Base-by-base conservation (phyloP, 2,329 filamentous ascomycete species). In the Metarhizium anisopliae region DNA sequence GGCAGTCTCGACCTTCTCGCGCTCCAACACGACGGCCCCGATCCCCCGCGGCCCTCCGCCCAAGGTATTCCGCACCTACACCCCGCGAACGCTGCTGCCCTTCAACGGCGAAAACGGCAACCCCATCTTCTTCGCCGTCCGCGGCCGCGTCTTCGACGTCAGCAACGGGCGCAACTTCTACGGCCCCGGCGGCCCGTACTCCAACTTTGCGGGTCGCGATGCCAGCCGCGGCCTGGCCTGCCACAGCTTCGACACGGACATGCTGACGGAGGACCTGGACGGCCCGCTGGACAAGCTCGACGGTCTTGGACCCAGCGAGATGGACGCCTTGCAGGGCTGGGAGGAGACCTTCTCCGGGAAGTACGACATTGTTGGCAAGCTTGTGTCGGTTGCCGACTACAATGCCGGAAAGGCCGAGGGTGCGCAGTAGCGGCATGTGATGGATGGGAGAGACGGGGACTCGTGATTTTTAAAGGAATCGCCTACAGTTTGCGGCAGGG, bases 131-230 rank as follows among this genome's bases (percentile, higher is more conserved):
- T 82, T 99, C 51, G 89, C 90, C n/a, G 91, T 97, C 18, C 88
- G 90, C 47, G 92, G 94, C 53, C 85, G 84, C 52, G 86, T 97
- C 60, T 97, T 96, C 69, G 94, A 99, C 69, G 93, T 97, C 29
- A 84, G 86, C 0, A 76, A 84, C 14, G 93, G 94, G 29, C 83
- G 87, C 66, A 92, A 95, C 76, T 97, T 97, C 72, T 99, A 99
- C 74, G 94, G 94, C 4, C 94, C 94, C 20, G 92, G 91, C 13
- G 93, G 93, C 0, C 91, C 93, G 2, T 99, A 99, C 71, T 86
- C 86, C 70, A 97, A 97, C 75, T 99, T 99, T 68, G 94, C 94
- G 0, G 94, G 94, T 0, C 79, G 92, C 43, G 94, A 99, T 72
- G 94, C 94, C 20, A 90, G 83, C 61, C 81, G 93, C 53, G 94